phyloP scores from a whole-genome alignment of 2,329 filamentous ascomycete genomes.

The Trichophyton benhamiae region DNA sequence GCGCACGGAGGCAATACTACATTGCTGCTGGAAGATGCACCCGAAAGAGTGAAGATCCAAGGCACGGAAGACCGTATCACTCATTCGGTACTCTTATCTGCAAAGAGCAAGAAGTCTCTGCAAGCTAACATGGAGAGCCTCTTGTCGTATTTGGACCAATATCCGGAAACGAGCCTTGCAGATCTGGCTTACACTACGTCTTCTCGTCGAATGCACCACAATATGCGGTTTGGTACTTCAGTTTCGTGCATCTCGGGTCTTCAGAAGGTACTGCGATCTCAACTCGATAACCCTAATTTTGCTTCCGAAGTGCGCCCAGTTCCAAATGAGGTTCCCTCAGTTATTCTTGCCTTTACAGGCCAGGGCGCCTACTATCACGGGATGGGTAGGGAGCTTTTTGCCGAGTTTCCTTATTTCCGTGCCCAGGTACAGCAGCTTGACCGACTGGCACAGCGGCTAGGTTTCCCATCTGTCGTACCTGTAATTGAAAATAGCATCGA shows the following conservation, averaged over 20 bases:
- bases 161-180: conserved; percentile 28
- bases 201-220: conserved; percentile 42
- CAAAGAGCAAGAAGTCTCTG: conserved; percentile 38
- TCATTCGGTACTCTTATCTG: conserved; percentile 45
- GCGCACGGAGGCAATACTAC: conserved; percentile 56
- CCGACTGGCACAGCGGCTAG: neutral
- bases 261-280: neutral
- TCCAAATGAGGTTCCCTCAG: neutral
- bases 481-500: neutral
- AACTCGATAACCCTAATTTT: neutral
- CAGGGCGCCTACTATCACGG: conserved; percentile 13
- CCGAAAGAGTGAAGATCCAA: neutral
- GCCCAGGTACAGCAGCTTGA: neutral
- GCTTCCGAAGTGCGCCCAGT: neutral
- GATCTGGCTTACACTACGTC: conserved; percentile 52
- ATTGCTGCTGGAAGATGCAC: conserved; percentile 15
- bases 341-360: conserved; percentile 13
- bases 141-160: conserved; percentile 28
- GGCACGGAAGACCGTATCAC: conserved; percentile 12
- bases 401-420: neutral
- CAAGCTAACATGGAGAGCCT: conserved; percentile 34
- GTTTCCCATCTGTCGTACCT: neutral
- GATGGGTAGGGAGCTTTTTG: conserved; percentile 6
- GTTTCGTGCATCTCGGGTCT: neutral
- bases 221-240: neutral